These are phyloP conservation scores for Botryotinia calthae DNA, from an alignment of 2,329 filamentous ascomycete genomes.

Conservation along the genomic window DNA sequence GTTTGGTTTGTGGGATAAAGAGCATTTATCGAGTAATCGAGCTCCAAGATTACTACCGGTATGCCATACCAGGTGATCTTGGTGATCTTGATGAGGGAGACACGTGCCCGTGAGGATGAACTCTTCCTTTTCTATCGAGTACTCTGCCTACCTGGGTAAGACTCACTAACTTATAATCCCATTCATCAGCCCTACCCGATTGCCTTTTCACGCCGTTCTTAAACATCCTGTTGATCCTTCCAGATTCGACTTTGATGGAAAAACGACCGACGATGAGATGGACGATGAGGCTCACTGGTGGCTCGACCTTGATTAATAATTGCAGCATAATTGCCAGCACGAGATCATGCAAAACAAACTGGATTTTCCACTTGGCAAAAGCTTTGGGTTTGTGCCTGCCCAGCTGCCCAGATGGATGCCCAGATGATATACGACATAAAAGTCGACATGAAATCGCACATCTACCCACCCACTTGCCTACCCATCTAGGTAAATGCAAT, in stretches of 20 bases:
- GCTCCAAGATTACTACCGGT: neutral
- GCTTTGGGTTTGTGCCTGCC: neutral
- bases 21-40: neutral
- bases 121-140: neutral
- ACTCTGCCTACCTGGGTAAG: neutral
- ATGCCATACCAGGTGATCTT: neutral
- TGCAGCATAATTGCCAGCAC: neutral
- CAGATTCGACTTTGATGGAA: neutral
- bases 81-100: neutral
- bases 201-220: neutral
- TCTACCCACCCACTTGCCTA: too few species aligned
- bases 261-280: neutral
- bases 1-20: neutral
- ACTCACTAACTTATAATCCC: neutral
- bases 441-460: neutral
- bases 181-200: constrained; percentile 1
- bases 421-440: neutral
- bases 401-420: neutral
- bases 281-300: neutral
- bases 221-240: constrained; percentile 3
- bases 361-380: neutral
- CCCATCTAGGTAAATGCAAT: neutral
- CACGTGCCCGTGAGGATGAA: neutral
- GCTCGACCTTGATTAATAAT: neutral
- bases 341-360: neutral